Conservation (phyloP, 257 asterid species). For the Prunella vulgaris region DNA sequence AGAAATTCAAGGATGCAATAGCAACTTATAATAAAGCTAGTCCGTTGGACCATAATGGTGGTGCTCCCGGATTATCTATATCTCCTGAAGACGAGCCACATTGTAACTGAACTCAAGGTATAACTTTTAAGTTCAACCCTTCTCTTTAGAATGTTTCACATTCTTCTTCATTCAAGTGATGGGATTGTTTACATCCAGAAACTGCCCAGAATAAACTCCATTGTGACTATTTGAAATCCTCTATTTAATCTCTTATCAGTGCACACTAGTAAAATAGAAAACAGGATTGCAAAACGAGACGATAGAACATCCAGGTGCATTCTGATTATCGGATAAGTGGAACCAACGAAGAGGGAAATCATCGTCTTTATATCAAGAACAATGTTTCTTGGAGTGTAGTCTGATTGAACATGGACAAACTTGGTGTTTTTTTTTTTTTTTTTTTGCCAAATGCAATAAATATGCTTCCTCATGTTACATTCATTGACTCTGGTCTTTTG, state of each 20-base stretch:
- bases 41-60: constrained; percentile 23
- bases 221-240: background rate
- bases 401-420: background rate
- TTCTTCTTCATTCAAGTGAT: constrained; percentile 3
- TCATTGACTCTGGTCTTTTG: background rate
- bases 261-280: background rate
- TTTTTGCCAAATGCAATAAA: background rate
- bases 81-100: constrained; percentile 19
- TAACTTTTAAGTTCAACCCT: background rate
- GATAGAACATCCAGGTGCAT: background rate
- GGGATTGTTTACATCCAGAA: constrained; percentile 1
- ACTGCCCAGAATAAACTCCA: background rate
- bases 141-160: background rate
- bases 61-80: constrained; percentile 20
- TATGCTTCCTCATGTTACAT: background rate
- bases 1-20: constrained; percentile 61
- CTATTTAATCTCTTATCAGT: background rate
- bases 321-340: background rate
- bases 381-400: background rate
- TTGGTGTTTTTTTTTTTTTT: background rate
- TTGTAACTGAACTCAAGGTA: constrained; percentile 18
- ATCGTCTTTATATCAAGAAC: background rate
- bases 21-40: constrained; percentile 31
- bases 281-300: background rate
- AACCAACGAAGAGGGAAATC: background rate